Evolutionary conservation across 2,329 filamentous ascomycete genomes (phyloP), one percentile per base, ranked within the genome.

Genomic region (Neofusicoccum sp.): DNA sequence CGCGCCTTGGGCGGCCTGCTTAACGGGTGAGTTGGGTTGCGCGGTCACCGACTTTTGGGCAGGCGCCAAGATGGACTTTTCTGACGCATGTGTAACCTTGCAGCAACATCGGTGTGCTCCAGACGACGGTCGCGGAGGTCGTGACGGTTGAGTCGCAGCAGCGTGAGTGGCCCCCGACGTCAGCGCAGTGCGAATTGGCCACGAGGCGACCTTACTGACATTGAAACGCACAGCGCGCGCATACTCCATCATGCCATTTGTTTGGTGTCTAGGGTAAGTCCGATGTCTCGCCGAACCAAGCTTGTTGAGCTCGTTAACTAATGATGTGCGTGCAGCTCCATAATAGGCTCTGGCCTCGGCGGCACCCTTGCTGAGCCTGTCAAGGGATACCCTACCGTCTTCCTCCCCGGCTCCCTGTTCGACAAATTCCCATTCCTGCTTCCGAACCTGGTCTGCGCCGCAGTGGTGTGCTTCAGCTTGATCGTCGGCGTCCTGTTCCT

Each of bases 241-340:
- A 56, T 99, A 96, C 79, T 92, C 94, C 11, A 93, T 98, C 69
- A 97, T 99, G 93, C 95, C 95, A 6, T 92, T 97, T 74, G 92
- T 98, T 31, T 99, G 95, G 95, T 97, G 93, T 74, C 84, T 99
- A 72, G 95, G 95, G 83, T 92, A 81, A 79, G 75, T 70, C 66
- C 66, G 64, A 61, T 65, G 62, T 37, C 56, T 12, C 43, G 29
- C 61, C 62, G 44, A 54, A 28, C 29, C 48, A 33, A 62, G 48
- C 49, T 54, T 62, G 34, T 63, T 56, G 44, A 54, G 34, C 56
- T 28, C 41, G 44, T 39, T 65, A 62, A 43, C 60, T 74, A 70
- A 69, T 63, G 65, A 69, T 70, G 28, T 66, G 36, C 69, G 69
- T 67, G 68, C 71, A 92, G 89, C 70, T 97, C 94, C 33, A 97